These are phyloP conservation scores for Lyophyllum shimeji DNA, from an alignment of 768 basidiomycete genomes.

Conservation along the genomic window DNA sequence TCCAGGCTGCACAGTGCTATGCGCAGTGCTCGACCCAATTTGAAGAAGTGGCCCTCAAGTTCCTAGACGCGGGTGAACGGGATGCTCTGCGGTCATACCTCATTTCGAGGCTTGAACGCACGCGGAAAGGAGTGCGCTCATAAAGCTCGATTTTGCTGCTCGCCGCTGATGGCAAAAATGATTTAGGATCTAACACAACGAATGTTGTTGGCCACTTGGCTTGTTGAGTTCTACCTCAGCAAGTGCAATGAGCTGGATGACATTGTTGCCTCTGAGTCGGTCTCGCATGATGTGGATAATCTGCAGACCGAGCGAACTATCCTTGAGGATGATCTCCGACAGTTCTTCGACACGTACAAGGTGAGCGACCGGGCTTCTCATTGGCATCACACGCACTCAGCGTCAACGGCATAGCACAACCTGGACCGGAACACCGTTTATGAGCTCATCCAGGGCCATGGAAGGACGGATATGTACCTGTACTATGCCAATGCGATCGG, in stretches of 20 bases:
- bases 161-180: not conserved
- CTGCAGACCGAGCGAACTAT: conserved; percentile 76
- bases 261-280: conserved; percentile 82
- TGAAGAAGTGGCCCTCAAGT: conserved; percentile 89
- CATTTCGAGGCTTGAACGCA: conserved; percentile 81
- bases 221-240: conserved; percentile 94
- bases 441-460: conserved; percentile 92
- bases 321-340: conserved; percentile 88
- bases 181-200: conserved; percentile 86
- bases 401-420: conserved; percentile 56
- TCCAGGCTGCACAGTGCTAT: conserved; percentile 90
- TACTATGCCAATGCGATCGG: conserved; percentile 83
- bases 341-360: conserved; percentile 95
- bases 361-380: conserved; percentile 35
- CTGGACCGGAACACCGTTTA: conserved; percentile 85
- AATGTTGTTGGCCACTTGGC: conserved; percentile 98
- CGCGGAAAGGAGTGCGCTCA: conserved; percentile 70
- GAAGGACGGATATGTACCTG: conserved; percentile 88
- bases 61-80: conserved; percentile 85
- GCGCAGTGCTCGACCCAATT: conserved; percentile 86
- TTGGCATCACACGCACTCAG: not conserved
- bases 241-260: conserved; percentile 98
- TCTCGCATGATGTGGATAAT: conserved; percentile 82
- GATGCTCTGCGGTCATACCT: conserved; percentile 92
- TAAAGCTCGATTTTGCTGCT: not conserved